phyloP scores from a whole-genome alignment of 306 rosid genomes.

The Vigna nakashimae region DNA sequence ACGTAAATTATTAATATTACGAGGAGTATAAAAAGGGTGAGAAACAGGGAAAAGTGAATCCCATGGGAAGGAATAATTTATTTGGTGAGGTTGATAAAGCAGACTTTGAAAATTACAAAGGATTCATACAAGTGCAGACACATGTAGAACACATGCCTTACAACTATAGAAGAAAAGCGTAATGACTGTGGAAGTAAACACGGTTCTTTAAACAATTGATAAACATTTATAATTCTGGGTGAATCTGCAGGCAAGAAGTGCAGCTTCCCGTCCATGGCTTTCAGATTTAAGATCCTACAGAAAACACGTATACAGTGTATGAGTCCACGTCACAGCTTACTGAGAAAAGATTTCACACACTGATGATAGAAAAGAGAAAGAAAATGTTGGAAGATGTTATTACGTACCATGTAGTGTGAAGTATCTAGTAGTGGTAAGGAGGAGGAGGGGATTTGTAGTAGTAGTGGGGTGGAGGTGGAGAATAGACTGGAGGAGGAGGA shows the following conservation, averaged over 20 bases:
- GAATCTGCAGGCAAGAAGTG: background rate
- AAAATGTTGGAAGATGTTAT: background rate
- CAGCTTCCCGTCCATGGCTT: conserved; percentile 19
- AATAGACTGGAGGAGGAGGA: conserved; percentile 67
- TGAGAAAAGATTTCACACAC: too few species aligned
- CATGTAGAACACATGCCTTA: conserved; percentile 31
- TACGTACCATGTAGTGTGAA: conserved; percentile 37
- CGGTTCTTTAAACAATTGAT: conserved; percentile 23
- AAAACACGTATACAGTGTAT: background rate
- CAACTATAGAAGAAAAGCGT: conserved; percentile 37
- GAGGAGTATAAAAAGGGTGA: background rate
- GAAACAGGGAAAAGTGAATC: too few species aligned
- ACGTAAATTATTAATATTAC: background rate
- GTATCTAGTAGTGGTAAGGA: conserved; percentile 67
- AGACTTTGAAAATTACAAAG: conserved; percentile 42
- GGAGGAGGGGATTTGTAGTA: conserved; percentile 68
- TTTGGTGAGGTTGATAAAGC: conserved; percentile 20
- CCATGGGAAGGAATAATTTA: conserved; percentile 14
- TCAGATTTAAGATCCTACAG: conserved; percentile 26
- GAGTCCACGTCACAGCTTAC: background rate
- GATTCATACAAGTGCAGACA: conserved; percentile 32
- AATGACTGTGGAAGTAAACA: conserved; percentile 10
- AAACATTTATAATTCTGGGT: conserved; percentile 16
- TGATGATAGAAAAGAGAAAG: background rate
- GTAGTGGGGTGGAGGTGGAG: conserved; percentile 35